phyloP scores from a whole-genome alignment of 352 stramenopile species.

The Pythium dissotocum region DNA sequence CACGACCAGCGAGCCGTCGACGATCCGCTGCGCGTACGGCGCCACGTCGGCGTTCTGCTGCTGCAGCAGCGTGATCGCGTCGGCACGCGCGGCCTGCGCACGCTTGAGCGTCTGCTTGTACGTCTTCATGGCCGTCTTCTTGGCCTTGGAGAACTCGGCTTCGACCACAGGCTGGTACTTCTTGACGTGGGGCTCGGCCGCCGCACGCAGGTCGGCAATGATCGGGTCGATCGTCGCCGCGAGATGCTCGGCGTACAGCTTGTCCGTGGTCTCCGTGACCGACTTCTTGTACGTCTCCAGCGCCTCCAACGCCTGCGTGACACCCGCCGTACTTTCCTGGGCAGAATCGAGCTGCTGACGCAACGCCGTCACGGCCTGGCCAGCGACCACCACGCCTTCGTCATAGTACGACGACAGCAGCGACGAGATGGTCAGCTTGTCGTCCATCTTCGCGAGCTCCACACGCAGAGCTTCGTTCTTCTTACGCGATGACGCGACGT shows the following conservation, averaged over 20 bases:
- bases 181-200: constrained; percentile 55
- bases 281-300: constrained; percentile 51
- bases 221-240: constrained; percentile 65
- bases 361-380: constrained; percentile 35
- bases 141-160: constrained; percentile 38
- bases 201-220: constrained; percentile 46
- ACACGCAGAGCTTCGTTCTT: constrained; percentile 61
- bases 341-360: constrained; percentile 44
- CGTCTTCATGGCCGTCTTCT: constrained; percentile 37
- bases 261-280: constrained; percentile 41
- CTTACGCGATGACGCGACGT: constrained; percentile 53
- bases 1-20: constrained; percentile 55
- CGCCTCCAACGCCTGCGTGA: constrained; percentile 55
- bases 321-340: constrained; percentile 39
- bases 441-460: constrained; percentile 52
- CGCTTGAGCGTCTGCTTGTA: constrained; percentile 50
- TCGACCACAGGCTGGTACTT: constrained; percentile 59
- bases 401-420: constrained; percentile 83
- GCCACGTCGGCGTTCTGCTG: constrained; percentile 65
- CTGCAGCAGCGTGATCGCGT: constrained; percentile 57
- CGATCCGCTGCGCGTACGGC: constrained; percentile 62
- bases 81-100: constrained; percentile 42
- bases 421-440: constrained; percentile 62
- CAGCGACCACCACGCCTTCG: constrained; percentile 60
- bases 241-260: constrained; percentile 73